These are phyloP conservation scores for Tolypocladium guangdongense DNA, from an alignment of 2,329 filamentous ascomycete genomes.

Conservation along the genomic window DNA sequence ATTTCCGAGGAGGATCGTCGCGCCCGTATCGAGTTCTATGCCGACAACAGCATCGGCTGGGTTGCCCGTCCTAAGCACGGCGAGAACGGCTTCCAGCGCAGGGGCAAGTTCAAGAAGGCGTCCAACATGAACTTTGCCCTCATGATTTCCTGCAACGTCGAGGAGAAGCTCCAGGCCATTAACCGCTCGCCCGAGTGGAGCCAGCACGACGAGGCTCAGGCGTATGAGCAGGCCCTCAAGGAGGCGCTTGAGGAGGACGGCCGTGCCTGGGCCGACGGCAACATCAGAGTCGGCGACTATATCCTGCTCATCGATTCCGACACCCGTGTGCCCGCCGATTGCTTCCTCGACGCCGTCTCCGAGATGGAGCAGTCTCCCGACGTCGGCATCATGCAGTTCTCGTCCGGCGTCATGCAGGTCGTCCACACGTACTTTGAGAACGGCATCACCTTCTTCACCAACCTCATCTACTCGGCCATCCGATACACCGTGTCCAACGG, in stretches of 20 bases:
- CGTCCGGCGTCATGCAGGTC: slow-evolving; percentile 70
- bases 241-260: slow-evolving; percentile 57
- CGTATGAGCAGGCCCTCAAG: slow-evolving; percentile 54
- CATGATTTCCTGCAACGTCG: slow-evolving; percentile 58
- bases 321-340: slow-evolving; percentile 67
- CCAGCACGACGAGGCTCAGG: slow-evolving; percentile 55
- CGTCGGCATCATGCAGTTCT: slow-evolving; percentile 69
- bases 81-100: slow-evolving; percentile 49
- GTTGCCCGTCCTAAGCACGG: slow-evolving; percentile 54
- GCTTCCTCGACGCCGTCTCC: slow-evolving; percentile 66
- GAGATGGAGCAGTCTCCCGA: slow-evolving; percentile 74
- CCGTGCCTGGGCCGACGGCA: slow-evolving; percentile 71
- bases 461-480: slow-evolving; percentile 68
- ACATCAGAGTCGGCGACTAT: slow-evolving; percentile 78
- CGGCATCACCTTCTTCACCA: slow-evolving; percentile 61
- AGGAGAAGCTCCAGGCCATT: slow-evolving; percentile 52
- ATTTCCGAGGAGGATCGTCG: slow-evolving; percentile 50
- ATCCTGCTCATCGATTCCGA: slow-evolving; percentile 67
- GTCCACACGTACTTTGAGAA: slow-evolving; percentile 63
- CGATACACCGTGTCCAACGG: slow-evolving; percentile 68
- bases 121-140: slow-evolving; percentile 65
- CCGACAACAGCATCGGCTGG: slow-evolving; percentile 60
- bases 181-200: slow-evolving; percentile 52
- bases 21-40: slow-evolving; percentile 57
- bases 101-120: slow-evolving; percentile 60